Conservation (phyloP, 2,329 filamentous ascomycete genomes). For the Pleurostoma richardsiae region DNA sequence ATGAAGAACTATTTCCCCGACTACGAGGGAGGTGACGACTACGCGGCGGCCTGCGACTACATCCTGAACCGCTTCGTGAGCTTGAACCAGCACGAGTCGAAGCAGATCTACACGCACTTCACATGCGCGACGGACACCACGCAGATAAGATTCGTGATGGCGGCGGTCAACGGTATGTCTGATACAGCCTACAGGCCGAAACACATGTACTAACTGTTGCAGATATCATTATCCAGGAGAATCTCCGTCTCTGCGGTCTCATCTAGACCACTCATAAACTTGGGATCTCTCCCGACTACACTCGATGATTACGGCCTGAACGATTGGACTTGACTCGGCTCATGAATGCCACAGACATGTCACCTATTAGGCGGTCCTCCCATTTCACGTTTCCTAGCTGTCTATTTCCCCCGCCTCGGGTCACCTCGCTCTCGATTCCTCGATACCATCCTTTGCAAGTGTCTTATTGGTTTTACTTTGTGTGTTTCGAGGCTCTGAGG, state of each 20-base stretch:
- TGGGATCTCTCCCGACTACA: slow-evolving; percentile 7
- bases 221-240: slow-evolving; percentile 99
- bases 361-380: background rate
- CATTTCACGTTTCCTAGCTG: background rate
- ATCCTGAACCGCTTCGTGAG: slow-evolving; percentile 98
- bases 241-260: slow-evolving; percentile 91
- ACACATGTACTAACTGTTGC: slow-evolving; percentile 32
- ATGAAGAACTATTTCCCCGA: slow-evolving; percentile 88
- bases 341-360: background rate
- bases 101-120: slow-evolving; percentile 99
- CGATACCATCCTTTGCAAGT: background rate
- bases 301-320: slow-evolving; percentile 5
- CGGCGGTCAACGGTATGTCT: slow-evolving; percentile 87
- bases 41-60: slow-evolving; percentile 94
- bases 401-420: background rate
- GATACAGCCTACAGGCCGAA: background rate
- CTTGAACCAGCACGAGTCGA: slow-evolving; percentile 97
- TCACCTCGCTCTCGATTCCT: background rate
- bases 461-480: too few relatives aligned
- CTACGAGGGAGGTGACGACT: slow-evolving; percentile 93
- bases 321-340: background rate
- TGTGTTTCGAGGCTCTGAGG: too few relatives aligned
- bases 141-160: slow-evolving; percentile 99
- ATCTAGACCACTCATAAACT: slow-evolving; percentile 57
- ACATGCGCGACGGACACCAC: slow-evolving; percentile 98